phyloP scores from a whole-genome alignment of 2,329 filamentous ascomycete species.

The Aspergillus brunneoviolaceus region DNA sequence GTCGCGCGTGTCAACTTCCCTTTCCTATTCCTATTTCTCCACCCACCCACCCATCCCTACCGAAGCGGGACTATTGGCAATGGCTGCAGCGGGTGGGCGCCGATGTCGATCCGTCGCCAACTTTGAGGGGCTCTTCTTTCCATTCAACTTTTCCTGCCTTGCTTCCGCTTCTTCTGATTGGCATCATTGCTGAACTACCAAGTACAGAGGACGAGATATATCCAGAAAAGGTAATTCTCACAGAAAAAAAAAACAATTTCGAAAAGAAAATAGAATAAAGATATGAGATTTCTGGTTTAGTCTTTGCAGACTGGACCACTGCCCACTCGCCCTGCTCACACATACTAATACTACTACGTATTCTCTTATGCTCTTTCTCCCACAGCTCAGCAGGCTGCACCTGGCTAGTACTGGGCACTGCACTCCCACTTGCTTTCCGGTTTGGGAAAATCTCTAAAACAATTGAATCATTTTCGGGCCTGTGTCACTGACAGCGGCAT shows the following conservation, averaged over 20 bases:
- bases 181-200: constrained; percentile 6
- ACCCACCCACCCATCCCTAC: constrained; percentile 28
- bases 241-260: background rate
- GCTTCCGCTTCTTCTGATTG: constrained; percentile 32
- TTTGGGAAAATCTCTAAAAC: constrained; percentile 17
- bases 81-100: constrained; percentile 32
- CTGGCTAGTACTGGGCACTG: too few species aligned
- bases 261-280: constrained; percentile 1
- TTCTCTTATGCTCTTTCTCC: constrained; percentile 10
- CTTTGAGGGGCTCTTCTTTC: constrained; percentile 10
- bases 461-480: constrained; percentile 12
- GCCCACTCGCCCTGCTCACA: background rate
- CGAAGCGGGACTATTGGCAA: constrained; percentile 38
- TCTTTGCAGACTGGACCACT: constrained; percentile 2
- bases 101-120: constrained; percentile 37
- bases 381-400: background rate
- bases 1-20: constrained; percentile 7
- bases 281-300: background rate
- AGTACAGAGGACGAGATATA: too few species aligned
- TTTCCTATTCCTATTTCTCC: background rate
- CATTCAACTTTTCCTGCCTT: constrained; percentile 22
- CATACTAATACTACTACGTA: background rate
- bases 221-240: background rate
- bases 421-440: constrained; percentile 7
- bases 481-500: constrained; percentile 30